phyloP scores from a whole-genome alignment of 2,329 filamentous ascomycete genomes.

The Cadophora luteo-olivacea region DNA sequence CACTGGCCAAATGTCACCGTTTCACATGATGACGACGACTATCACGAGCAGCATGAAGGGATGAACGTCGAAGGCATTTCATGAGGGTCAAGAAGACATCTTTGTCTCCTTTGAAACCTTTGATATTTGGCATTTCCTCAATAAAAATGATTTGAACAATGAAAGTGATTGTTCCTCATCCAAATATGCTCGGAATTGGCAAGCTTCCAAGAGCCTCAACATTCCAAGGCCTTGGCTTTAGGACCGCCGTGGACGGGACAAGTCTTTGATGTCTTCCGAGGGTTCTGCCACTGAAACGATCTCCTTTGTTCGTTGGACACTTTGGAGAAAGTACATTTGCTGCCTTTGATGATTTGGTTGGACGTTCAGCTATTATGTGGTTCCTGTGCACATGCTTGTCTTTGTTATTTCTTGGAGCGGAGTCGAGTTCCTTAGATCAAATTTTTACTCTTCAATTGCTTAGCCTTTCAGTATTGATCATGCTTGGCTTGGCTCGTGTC shows the following conservation, averaged over 20 bases:
- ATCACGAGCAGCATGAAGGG: not conserved
- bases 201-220: not conserved
- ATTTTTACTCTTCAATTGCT: too few species aligned
- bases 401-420: too few species aligned
- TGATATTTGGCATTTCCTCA: not conserved
- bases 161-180: too few species aligned
- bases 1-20: conserved; percentile 1
- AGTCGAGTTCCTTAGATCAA: too few species aligned
- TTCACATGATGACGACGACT: conserved; percentile 11
- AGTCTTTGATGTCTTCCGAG: not conserved
- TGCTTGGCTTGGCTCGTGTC: too few species aligned
- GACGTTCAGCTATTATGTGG: too few species aligned
- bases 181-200: not conserved
- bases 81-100: not conserved
- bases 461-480: too few species aligned
- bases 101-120: not conserved
- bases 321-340: not conserved
- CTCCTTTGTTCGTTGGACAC: not conserved
- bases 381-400: too few species aligned
- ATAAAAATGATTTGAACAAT: not conserved
- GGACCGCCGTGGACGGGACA: not conserved
- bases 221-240: not conserved
- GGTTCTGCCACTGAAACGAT: not conserved
- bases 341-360: not conserved
- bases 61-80: conserved; percentile 1